Conservation (phyloP, 2,329 filamentous ascomycete genomes). For the Hymenoscyphus scutula region DNA sequence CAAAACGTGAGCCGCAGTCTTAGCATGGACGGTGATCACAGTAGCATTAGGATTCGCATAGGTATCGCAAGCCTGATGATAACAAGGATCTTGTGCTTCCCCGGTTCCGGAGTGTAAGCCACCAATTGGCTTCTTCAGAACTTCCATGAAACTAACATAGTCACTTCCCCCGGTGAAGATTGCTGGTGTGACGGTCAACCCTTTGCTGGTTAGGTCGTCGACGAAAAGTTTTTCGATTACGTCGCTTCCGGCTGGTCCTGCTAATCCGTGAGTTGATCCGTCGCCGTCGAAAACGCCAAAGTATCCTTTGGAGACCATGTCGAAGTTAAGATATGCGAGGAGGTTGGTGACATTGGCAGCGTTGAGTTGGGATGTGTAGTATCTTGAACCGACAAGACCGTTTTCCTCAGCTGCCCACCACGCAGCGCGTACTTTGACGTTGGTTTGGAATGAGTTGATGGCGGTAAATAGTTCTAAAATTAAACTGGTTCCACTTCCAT, state of each 20-base stretch:
- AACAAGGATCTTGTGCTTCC: slow-evolving; percentile 18
- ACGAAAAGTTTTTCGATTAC: slow-evolving; percentile 53
- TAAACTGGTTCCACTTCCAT: slow-evolving; percentile 58
- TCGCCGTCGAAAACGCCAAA: slow-evolving; percentile 54
- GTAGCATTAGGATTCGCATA: slow-evolving; percentile 19
- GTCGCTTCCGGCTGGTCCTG: slow-evolving; percentile 54
- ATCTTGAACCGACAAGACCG: slow-evolving; percentile 58
- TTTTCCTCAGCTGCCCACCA: slow-evolving; percentile 66
- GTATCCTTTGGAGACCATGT: slow-evolving; percentile 63
- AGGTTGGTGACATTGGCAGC: slow-evolving; percentile 52
- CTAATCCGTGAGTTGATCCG: slow-evolving; percentile 51
- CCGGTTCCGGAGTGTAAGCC: slow-evolving; percentile 20
- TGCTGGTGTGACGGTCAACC: slow-evolving; percentile 14
- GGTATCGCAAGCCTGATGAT: slow-evolving; percentile 22
- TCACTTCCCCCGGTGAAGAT: slow-evolving; percentile 16
- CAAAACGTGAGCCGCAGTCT: slow-evolving; percentile 19
- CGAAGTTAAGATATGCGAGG: slow-evolving; percentile 59
- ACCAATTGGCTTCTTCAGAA: slow-evolving; percentile 16
- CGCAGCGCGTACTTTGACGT: slow-evolving; percentile 60
- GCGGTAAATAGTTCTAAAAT: slow-evolving; percentile 58
- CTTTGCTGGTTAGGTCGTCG: slow-evolving; percentile 22
- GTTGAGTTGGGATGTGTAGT: slow-evolving; percentile 52
- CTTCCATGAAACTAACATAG: slow-evolving; percentile 18
- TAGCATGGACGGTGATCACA: slow-evolving; percentile 19
- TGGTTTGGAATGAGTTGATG: slow-evolving; percentile 55